phyloP scores from a whole-genome alignment of 495 filamentous ascomycete genomes.

The Gamarada debralockiae region DNA sequence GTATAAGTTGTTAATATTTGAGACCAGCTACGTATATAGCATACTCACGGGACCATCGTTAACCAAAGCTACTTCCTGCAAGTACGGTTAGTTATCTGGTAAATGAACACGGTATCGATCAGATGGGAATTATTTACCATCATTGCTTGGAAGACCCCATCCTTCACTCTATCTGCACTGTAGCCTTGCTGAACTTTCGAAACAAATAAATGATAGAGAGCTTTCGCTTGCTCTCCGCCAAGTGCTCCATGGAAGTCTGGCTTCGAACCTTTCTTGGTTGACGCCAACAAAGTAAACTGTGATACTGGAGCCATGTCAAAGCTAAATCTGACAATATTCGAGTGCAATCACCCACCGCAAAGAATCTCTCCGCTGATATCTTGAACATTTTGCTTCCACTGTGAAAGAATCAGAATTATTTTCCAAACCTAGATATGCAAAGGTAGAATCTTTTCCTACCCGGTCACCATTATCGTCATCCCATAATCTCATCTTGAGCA shows the following conservation, averaged over 20 bases:
- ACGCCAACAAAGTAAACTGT: conserved; percentile 92
- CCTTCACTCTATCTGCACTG: conserved; percentile 72
- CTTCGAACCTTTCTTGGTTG: conserved; percentile 89
- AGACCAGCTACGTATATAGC: background rate
- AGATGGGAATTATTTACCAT: conserved; percentile 39
- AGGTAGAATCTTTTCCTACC: conserved; percentile 33
- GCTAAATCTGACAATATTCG: background rate
- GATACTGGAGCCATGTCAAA: conserved; percentile 60
- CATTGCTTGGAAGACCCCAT: conserved; percentile 97
- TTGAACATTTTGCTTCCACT: conserved; percentile 88
- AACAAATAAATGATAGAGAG: conserved; percentile 79
- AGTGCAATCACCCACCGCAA: conserved; percentile 58
- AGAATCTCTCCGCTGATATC: conserved; percentile 88
- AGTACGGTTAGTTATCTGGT: background rate
- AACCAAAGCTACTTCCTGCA: conserved; percentile 76
- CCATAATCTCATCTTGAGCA: conserved; percentile 88
- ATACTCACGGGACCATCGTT: conserved; percentile 91
- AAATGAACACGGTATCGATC: background rate
- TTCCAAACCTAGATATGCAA: conserved; percentile 14
- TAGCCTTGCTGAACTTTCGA: conserved; percentile 72
- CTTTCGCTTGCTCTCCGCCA: conserved; percentile 67
- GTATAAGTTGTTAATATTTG: conserved; percentile 15
- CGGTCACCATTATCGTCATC: conserved; percentile 61
- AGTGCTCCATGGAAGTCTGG: conserved; percentile 93
- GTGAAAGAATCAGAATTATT: conserved; percentile 6